Percentiles rank a stretch among this genome's conserved stretches.
Conservation (phyloP, 257 asterid genomes). For the Ilex aquifolium region DNA sequence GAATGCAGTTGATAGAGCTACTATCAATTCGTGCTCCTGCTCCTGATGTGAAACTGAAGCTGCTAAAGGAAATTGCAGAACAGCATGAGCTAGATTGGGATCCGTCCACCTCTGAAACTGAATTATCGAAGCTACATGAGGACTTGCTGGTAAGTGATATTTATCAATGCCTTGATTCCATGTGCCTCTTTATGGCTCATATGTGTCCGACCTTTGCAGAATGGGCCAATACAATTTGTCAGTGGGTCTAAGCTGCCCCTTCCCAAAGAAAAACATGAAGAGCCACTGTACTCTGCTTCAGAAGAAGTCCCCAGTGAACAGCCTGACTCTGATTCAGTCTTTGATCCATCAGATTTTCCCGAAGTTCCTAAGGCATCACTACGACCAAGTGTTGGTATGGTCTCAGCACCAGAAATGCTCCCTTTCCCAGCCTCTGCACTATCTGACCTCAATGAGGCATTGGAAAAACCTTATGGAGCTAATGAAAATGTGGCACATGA, state of each 20-base stretch:
- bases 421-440: constrained; percentile 82
- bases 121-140: constrained; percentile 72
- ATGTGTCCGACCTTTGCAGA: constrained; percentile 31
- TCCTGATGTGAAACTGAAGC: constrained; percentile 80
- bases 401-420: constrained; percentile 67
- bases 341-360: constrained; percentile 63
- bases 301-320: constrained; percentile 32
- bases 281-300: constrained; percentile 26
- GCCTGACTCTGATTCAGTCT: constrained; percentile 53
- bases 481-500: constrained; percentile 17
- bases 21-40: constrained; percentile 89
- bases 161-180: constrained; percentile 3
- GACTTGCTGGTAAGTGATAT: constrained; percentile 64
- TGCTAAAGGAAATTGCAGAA: constrained; percentile 87
- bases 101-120: constrained; percentile 67
- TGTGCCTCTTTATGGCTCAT: constrained; percentile 9
- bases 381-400: constrained; percentile 35
- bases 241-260: constrained; percentile 62
- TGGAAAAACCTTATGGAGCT: constrained; percentile 18
- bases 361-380: constrained; percentile 74
- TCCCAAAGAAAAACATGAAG: constrained; percentile 52
- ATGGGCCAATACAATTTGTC: constrained; percentile 64
- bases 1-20: constrained; percentile 68
- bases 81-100: constrained; percentile 95
- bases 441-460: constrained; percentile 51